Evolutionary conservation across 805 yeast species (phyloP), one percentile per base, ranked within the genome.

Genomic region (Zygosaccharomyces kombuchaensis): DNA sequence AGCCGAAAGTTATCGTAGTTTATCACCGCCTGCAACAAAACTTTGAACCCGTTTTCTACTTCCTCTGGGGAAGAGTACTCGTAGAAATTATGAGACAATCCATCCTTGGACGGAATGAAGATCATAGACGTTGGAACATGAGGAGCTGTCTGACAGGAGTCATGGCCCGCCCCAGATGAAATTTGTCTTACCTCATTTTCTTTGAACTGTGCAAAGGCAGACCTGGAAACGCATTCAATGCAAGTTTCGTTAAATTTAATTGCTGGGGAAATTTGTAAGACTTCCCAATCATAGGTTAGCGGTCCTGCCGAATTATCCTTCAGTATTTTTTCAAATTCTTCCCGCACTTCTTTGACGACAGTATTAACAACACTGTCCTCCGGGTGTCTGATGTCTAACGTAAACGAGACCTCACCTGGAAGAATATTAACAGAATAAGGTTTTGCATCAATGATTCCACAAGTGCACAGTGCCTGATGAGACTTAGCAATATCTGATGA

Each of bases 81-180:
- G 44, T 72, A 76, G 8, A 82, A 84, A 60, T 80, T 81, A 60
- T 83, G 89, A 21, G 81, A 74, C 31, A 82, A 69, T 19, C 88
- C 88, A 55, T 78, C 82, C 52, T 67, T 75, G 25, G 83, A 75
- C 6, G 90, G 89, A 55, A 82, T 78, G 59, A 83, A 83, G 27
- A 83, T 77, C 88, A 83, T 83, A 1, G 87, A 76, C 0, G 89
- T 82, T 34, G 90, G 89, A 34, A 77, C 74, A 37, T 72, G 69
- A 5, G 66, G 55, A 7, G 77, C 71, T 1, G 84, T 78, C 17
- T 76, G 72, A 54, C 87, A 80, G 6, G 86, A 79, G 57, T 83
- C 90, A 53, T 83, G 90, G 9, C 86, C 87, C 4, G 89, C 87
- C 23, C 90, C 88, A 52, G 84, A 77, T 37, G 74, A 72, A 43